Evolutionary conservation across 495 filamentous ascomycete species (phyloP), one percentile per base, ranked within the genome.

Genomic region (Trichocladium uniseriatum): DNA sequence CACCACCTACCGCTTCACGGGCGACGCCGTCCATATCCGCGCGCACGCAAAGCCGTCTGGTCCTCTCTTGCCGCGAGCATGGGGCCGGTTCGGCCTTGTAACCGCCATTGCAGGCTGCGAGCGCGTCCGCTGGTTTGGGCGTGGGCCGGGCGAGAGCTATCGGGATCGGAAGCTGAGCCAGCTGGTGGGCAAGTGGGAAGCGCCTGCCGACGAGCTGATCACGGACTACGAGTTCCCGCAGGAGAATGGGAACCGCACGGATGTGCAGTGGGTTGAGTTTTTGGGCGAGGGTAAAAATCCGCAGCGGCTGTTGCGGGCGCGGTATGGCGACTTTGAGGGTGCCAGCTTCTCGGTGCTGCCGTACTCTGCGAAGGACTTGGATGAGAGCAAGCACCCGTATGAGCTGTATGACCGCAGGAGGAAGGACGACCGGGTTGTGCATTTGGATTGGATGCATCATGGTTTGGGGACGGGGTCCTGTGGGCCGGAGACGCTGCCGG

Each of bases 141-240:
- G 79, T 3, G 83, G 83, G 0, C 82, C 83, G 0, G 77, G 74
- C 0, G 79, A 83, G 58, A 70, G 67, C 7, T 87, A 86, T 54
- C 48, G 65, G 13, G 83, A 87, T 61, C 79, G 72, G 64, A 82
- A 83, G 57, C 55, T 66, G 2, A 71, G 79, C 15, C 79, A 82
- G 53, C 60, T 58, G 16, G 47, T 83, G 5, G 79, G 79, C 6
- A 64, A 70, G 3, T 83, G 75, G 66, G 63, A 68, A 8, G 37
- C 16, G 39, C 22, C 53, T 1, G 54, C 68, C 8, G 70, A 73
- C 21, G 65, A 73, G 3, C 59, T 84, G 19, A 76, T 72, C 38
- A 69, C 71, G 5, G 62, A 71, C 10, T 86, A 84, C 56, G 83
- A 86, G 48, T 78, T 78, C 39, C 83, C 83, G 10, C 83, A 86